A percentile compares a stretch with the other conserved stretches of the same genome.
These are phyloP conservation scores for Globisporangium spinosum DNA, from an alignment of 352 stramenopile species.

Conservation along the genomic window DNA sequence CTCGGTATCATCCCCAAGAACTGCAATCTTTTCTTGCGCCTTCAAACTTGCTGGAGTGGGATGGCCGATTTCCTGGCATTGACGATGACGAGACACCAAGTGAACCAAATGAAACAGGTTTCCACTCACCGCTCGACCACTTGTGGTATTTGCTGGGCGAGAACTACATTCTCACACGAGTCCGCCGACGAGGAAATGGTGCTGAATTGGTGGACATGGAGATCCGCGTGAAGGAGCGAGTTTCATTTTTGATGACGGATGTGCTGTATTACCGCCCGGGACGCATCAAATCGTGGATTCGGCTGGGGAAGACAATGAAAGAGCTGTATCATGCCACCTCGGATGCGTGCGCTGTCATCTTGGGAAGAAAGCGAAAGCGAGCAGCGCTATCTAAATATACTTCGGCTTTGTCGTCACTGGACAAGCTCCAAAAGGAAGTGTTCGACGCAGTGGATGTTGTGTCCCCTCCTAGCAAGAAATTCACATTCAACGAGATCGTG, in stretches of 20 bases:
- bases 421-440: background rate
- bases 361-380: conserved; percentile 42
- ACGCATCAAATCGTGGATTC: conserved; percentile 63
- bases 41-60: conserved; percentile 31
- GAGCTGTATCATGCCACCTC: conserved; percentile 63
- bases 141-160: conserved; percentile 73
- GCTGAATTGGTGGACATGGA: conserved; percentile 61
- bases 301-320: conserved; percentile 63
- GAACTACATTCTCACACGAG: conserved; percentile 64
- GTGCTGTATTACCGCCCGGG: conserved; percentile 56
- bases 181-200: conserved; percentile 55
- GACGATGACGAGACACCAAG: background rate
- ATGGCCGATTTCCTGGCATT: conserved; percentile 8
- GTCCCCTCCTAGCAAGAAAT: background rate
- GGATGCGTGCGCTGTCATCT: conserved; percentile 50
- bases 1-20: background rate
- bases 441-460: background rate
- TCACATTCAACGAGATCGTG: conserved; percentile 38
- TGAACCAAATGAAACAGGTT: background rate
- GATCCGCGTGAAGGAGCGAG: conserved; percentile 44
- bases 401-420: conserved; percentile 4
- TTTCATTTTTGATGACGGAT: conserved; percentile 58
- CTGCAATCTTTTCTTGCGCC: conserved; percentile 40
- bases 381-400: conserved; percentile 37
- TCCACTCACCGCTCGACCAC: conserved; percentile 30